Base-by-base conservation (phyloP, 176 grass and related monocot genomes). In the Oropetium thomaeum region DNA sequence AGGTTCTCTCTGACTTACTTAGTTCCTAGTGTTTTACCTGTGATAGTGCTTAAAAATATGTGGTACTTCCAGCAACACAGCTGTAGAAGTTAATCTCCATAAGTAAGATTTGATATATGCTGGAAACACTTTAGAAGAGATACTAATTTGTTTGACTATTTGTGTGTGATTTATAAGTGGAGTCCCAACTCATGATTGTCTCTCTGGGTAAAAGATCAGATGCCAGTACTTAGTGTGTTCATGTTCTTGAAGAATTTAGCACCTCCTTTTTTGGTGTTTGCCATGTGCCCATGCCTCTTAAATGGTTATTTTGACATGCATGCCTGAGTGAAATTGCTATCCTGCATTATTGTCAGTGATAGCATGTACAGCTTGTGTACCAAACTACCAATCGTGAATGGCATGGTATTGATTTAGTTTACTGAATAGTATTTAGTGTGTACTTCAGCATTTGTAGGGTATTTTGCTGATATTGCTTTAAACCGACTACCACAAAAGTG, bases 371-470 rank as follows among this genome's bases (percentile, higher is more conserved):
- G 45, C 48, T 44, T n/a, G 5, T 34, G 40, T 65, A 25, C n/a
- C 8, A 19, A 48, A 37, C 58, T 65, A 25, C n/a, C 8, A 19
- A 48, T 45, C 58, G 10, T 28, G 45, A 49, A 35, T 41, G 31
- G 22, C 43, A 44, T 44, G 32, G 43, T 8, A 9, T 84, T 45
- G 0, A 23, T 60, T 65, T 82, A 49, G 23, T 57, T 55, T 62
- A 35, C 77, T 70, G 71, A 38, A 81, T 55, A 26, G 76, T 55
- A 26, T 29, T 35, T 27, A 29, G n/a, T 19, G 16, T 69, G 35
- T 79, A 23, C 22, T 58, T 12, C 10, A 55, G 37, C 4, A 10
- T 65, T 26, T n/a, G n/a, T 58, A 40, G 35, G 8, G 8, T 43
- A 23, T n/a, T n/a, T n/a, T n/a, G n/a, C n/a, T n/a, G n/a, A n/a